Base-by-base conservation (phyloP, 495 filamentous ascomycete genomes). In the Astrocystis sublimbata region DNA sequence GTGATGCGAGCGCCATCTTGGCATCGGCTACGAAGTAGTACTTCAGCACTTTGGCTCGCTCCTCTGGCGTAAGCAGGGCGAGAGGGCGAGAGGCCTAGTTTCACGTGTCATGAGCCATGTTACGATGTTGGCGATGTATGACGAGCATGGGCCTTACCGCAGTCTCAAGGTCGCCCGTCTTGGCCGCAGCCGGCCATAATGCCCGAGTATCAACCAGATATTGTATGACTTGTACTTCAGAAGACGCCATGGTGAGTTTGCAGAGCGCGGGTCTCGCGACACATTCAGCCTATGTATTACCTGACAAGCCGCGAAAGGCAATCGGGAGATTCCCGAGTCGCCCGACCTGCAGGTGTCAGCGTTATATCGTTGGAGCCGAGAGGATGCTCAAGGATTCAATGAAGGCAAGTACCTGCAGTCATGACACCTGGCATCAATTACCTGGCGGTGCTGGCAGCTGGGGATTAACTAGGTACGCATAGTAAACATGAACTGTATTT, bases 1-100 rank as follows among this genome's bases (percentile, higher is more conserved):
- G 82, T 15, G 91, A 96, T 36, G 79, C 89, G 12, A 96, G 81
- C 38, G 79, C 76, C 80, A 90, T 86, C 68, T 84, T 85, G 23
- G 87, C 87, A 73, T 91, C 89, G 51, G 76, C 77, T 31, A 85
- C 68, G 63, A 84, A 83, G 75, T 80, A 85, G 77, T 85, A 90
- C 38, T 73, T 73, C 40, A 83, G 77, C 56, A 85, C 81, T 7
- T 68, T 71, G 15, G 73, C 61, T 57, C 77, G 79, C 65, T 89
- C 84, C 23, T 79, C 67, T 2, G 73, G 49, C 21, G 79, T 73
- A 41, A 92, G 79, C n/a, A 89, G 75, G 4, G 72, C 64, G 35
- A 92, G 75, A n/a, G 81, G 81, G 51, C 80, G 76, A 15, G 78
- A 65, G 31, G 85, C 86, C 79, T 87, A 54, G 35, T 41, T 17